Percentiles rank a stretch among this genome's conserved stretches.
phyloP scores from a whole-genome alignment of 306 rosid genomes.

The Ochetophila trinervis region DNA sequence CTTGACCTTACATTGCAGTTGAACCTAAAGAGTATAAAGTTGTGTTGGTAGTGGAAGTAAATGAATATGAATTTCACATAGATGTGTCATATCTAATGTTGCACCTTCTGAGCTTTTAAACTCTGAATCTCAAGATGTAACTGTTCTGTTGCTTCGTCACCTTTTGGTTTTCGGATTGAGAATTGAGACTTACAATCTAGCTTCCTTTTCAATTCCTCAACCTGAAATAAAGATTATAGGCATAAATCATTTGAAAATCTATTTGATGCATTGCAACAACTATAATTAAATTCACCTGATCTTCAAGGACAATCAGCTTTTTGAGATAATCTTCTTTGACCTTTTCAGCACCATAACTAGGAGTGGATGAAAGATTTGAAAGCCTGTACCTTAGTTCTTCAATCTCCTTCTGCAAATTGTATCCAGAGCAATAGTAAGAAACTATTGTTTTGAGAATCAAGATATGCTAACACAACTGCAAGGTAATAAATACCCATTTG shows the following conservation, averaged over 20 bases:
- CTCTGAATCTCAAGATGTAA: slow-evolving; percentile 67
- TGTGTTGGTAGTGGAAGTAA: not conserved
- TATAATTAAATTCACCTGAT: slow-evolving; percentile 53
- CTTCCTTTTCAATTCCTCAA: slow-evolving; percentile 68
- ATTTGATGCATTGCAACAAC: slow-evolving; percentile 1
- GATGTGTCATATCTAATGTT: slow-evolving; percentile 6
- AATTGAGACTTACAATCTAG: slow-evolving; percentile 68
- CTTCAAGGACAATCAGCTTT: slow-evolving; percentile 75
- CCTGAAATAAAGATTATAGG: slow-evolving; percentile 40
- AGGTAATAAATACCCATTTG: too few species aligned
- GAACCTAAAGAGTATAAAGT: slow-evolving; percentile 55
- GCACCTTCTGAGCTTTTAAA: slow-evolving; percentile 89
- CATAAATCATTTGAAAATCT: not conserved
- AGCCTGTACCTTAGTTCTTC: slow-evolving; percentile 53
- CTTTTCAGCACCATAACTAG: slow-evolving; percentile 52
- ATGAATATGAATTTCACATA: not conserved
- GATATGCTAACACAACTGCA: not conserved
- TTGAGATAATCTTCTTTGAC: slow-evolving; percentile 75
- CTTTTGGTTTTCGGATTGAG: slow-evolving; percentile 62
- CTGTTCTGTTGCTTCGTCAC: slow-evolving; percentile 53
- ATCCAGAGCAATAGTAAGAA: slow-evolving; percentile 20
- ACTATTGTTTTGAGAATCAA: not conserved
- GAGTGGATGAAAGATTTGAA: slow-evolving; percentile 40
- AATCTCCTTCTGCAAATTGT: slow-evolving; percentile 60
- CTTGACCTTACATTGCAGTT: slow-evolving; percentile 81